phyloP scores from a whole-genome alignment of 2,329 filamentous ascomycete genomes.

The Claviceps sp. region DNA sequence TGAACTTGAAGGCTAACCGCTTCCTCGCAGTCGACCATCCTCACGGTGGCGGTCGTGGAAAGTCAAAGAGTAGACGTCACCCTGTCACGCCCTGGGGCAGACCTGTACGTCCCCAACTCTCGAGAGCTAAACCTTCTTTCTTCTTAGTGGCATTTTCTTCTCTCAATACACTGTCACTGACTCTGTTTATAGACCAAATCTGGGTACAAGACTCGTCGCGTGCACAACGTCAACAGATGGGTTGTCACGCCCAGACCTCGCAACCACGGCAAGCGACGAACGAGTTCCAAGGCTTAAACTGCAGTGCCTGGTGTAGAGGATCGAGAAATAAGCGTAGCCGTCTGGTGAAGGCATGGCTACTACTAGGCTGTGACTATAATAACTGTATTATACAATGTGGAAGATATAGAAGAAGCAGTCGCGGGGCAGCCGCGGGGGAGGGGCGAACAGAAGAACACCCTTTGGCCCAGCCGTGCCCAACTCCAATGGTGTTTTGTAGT shows the following conservation, averaged over 20 bases:
- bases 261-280: constrained; percentile 82
- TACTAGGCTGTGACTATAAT: not conserved
- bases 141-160: not conserved
- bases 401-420: not conserved
- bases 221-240: constrained; percentile 81
- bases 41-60: constrained; percentile 96
- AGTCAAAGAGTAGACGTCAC: constrained; percentile 95
- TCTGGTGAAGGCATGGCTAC: constrained; percentile 1
- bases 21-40: constrained; percentile 65
- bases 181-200: constrained; percentile 48
- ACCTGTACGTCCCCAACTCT: constrained; percentile 50
- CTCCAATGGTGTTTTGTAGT: too few relatives aligned
- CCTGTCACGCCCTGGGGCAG: constrained; percentile 95
- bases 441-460: not conserved
- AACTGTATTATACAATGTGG: constrained; percentile 2
- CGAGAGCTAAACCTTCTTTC: not conserved
- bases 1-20: not conserved
- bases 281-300: constrained; percentile 30
- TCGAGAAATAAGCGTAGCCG: not conserved
- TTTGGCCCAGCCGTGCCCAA: not conserved
- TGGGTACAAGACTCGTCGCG: constrained; percentile 83
- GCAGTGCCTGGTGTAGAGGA: not conserved
- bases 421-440: too few relatives aligned
- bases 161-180: not conserved
- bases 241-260: constrained; percentile 72